Percentiles rank a stretch among this genome's conserved stretches.
Conservation (phyloP, 371 early-diverging fungal genomes). For the Apophysomyces elegans region DNA sequence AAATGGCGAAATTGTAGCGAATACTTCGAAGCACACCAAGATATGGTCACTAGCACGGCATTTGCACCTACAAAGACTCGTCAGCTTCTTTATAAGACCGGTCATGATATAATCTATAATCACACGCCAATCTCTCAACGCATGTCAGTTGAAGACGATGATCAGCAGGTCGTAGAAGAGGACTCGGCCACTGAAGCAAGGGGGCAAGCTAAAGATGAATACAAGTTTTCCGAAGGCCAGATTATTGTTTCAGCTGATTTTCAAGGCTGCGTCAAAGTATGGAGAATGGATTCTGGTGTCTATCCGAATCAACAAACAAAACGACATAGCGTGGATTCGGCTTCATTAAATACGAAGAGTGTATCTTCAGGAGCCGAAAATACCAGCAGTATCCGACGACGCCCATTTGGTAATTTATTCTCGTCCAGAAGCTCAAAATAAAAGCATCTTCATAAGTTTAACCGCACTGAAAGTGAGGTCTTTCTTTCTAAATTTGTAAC, state of each 20-base stretch:
- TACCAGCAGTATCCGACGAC: not conserved
- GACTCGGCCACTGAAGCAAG: slow-evolving; percentile 26
- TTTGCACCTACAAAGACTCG: slow-evolving; percentile 69
- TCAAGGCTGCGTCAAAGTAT: slow-evolving; percentile 66
- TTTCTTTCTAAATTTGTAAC: no score
- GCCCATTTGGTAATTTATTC: not conserved
- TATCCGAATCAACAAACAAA: slow-evolving; percentile 10
- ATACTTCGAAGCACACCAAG: slow-evolving; percentile 53
- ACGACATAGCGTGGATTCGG: not conserved
- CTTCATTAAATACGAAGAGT: not conserved
- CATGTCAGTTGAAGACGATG: not conserved
- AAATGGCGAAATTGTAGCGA: slow-evolving; percentile 38
- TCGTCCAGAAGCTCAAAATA: slow-evolving; percentile 1
- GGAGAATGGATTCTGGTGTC: slow-evolving; percentile 62
- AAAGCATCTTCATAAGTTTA: not conserved
- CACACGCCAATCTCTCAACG: slow-evolving; percentile 27
- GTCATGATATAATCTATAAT: slow-evolving; percentile 51
- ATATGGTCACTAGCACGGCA: slow-evolving; percentile 58
- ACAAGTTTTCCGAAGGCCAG: slow-evolving; percentile 53
- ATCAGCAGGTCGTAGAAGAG: slow-evolving; percentile 8
- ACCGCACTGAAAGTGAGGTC: no score
- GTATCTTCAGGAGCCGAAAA: not conserved
- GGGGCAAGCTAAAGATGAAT: slow-evolving; percentile 23
- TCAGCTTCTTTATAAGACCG: slow-evolving; percentile 53
- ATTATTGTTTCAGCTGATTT: slow-evolving; percentile 71